A percentile compares a stretch with the other conserved stretches of the same genome.
Evolutionary conservation across 345 rosid species (phyloP).

Genomic region (Eucalyptus virginea): DNA sequence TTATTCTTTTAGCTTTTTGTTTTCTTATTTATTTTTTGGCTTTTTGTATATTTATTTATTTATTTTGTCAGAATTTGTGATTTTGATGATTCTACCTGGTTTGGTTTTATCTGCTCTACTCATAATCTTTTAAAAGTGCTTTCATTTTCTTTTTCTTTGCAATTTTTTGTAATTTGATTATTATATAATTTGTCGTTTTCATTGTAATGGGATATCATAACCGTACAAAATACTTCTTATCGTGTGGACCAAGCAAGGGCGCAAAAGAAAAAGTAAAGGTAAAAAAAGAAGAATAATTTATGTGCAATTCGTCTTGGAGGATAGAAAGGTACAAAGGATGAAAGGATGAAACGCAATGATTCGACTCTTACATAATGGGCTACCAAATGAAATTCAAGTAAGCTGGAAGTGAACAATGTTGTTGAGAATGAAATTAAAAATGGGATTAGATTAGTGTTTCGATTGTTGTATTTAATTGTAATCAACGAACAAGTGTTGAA

Average conservation of each 20-base stretch:
- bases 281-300: not conserved
- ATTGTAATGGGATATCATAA: fast-evolving
- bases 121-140: not conserved
- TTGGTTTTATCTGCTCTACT: not conserved
- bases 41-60: not conserved
- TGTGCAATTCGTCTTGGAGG: not conserved
- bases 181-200: not conserved
- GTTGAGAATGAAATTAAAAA: not conserved
- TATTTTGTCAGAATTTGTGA: not conserved
- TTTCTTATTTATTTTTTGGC: not conserved
- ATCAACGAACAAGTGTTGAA: not conserved
- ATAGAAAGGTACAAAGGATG: not conserved
- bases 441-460: not conserved
- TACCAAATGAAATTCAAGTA: not conserved
- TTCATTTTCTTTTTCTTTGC: not conserved
- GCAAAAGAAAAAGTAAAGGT: not conserved
- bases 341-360: not conserved
- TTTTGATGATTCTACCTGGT: not conserved
- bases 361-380: not conserved
- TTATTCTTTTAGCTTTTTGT: not conserved
- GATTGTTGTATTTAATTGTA: not conserved
- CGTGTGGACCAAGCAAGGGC: not conserved
- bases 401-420: not conserved
- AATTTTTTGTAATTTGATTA: not conserved
- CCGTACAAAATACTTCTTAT: fast-evolving